These are phyloP conservation scores for Helminthosporium solani DNA, from an alignment of 2,329 filamentous ascomycete genomes.

Conservation along the genomic window DNA sequence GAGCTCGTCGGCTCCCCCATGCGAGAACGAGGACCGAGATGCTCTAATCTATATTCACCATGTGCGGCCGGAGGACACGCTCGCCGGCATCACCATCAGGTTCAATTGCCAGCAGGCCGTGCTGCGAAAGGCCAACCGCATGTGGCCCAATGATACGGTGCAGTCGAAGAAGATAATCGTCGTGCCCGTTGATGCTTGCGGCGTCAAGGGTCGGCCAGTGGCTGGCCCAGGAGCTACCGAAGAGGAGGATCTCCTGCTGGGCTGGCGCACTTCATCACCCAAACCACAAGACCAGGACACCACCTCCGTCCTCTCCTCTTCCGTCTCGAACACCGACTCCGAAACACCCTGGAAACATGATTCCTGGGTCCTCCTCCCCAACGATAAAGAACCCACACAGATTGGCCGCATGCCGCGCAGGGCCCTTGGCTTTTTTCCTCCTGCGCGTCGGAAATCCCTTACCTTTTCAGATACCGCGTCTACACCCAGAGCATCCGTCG, in stretches of 20 bases:
- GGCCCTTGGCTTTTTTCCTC: constrained; percentile 87
- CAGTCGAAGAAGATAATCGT: constrained; percentile 79
- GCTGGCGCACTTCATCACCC: constrained; percentile 38
- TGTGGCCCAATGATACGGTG: constrained; percentile 92
- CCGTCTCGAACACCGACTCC: constrained; percentile 49
- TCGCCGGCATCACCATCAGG: constrained; percentile 85
- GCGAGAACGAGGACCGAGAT: constrained; percentile 65
- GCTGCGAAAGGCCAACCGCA: constrained; percentile 82
- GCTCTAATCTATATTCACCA: constrained; percentile 89
- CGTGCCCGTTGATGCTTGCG: constrained; percentile 86
- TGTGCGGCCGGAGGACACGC: constrained; percentile 78
- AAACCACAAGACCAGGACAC: constrained; percentile 33
- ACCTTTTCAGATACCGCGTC: constrained; percentile 60
- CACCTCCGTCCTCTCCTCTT: constrained; percentile 35
- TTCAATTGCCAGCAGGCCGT: constrained; percentile 84
- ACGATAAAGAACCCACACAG: constrained; percentile 69
- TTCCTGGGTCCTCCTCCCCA: constrained; percentile 82
- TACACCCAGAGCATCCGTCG: constrained; percentile 68
- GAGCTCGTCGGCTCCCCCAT: constrained; percentile 50
- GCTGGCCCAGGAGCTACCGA: constrained; percentile 36
- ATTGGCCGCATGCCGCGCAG: constrained; percentile 81
- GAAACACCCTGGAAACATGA: constrained; percentile 81
- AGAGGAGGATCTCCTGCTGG: constrained; percentile 43
- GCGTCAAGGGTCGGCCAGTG: constrained; percentile 69
- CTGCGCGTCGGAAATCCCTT: constrained; percentile 80